Conservation (phyloP, 495 filamentous ascomycete species). For the Patellaria atrata region DNA sequence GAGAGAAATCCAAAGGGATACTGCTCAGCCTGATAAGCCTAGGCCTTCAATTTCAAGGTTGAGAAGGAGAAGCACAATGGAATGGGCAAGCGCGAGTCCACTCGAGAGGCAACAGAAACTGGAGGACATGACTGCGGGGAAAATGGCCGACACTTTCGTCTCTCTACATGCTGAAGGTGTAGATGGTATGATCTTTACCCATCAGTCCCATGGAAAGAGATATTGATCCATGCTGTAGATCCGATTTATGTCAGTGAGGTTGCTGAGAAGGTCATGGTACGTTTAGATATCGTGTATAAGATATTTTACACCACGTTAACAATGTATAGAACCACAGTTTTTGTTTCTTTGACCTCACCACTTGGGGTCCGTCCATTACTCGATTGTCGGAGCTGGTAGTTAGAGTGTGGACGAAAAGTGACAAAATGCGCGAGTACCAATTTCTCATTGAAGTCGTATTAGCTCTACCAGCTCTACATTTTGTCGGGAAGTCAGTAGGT, state of each 20-base stretch:
- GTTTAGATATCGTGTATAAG: conserved; percentile 8
- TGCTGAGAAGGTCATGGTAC: conserved; percentile 53
- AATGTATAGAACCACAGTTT: conserved; percentile 63
- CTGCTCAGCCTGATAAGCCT: too few species aligned
- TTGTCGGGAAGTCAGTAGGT: conserved; percentile 53
- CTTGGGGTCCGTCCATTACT: conserved; percentile 49
- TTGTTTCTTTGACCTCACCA: conserved; percentile 65
- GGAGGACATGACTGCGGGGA: conserved; percentile 52
- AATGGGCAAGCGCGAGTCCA: conserved; percentile 53
- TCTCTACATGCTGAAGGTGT: conserved; percentile 46
- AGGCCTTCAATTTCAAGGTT: conserved; percentile 13
- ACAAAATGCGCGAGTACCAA: conserved; percentile 41
- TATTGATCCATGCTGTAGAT: conserved; percentile 31
- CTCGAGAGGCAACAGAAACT: conserved; percentile 57
- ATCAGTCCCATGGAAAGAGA: background rate
- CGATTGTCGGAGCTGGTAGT: conserved; percentile 49
- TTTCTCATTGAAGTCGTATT: conserved; percentile 60
- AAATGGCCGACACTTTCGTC: conserved; percentile 83
- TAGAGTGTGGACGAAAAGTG: conserved; percentile 61
- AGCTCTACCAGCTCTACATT: conserved; percentile 57
- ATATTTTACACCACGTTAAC: background rate
- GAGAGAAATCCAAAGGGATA: conserved; percentile 4
- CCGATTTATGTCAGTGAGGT: conserved; percentile 88
- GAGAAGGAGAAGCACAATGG: conserved; percentile 52
- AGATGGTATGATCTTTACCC: conserved; percentile 19